phyloP scores from a whole-genome alignment of 495 filamentous ascomycete species.

The Aspergillus campestris region DNA sequence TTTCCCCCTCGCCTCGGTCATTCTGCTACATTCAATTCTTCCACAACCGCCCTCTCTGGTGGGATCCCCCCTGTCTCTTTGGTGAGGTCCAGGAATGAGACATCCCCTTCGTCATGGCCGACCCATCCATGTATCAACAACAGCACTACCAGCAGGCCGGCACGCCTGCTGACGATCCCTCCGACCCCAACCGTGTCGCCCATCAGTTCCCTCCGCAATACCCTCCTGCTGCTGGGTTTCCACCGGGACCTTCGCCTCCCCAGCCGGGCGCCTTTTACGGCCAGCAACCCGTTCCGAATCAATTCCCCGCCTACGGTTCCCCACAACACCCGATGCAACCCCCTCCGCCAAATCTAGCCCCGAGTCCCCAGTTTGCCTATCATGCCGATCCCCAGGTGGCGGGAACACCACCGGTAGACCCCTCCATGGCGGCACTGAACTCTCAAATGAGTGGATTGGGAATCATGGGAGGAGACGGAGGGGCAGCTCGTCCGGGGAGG shows the following conservation, averaged over 20 bases:
- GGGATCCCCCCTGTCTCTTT: not conserved
- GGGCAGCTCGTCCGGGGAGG: conserved; percentile 50
- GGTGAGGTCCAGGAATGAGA: no score
- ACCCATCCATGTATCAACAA: conserved; percentile 65
- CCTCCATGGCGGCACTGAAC: conserved; percentile 52
- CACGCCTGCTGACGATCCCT: conserved; percentile 53
- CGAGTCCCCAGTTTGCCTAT: conserved; percentile 24
- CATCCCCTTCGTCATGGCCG: conserved; percentile 47
- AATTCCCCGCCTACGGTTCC: conserved; percentile 38
- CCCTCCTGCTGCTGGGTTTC: conserved; percentile 25
- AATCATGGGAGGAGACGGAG: conserved; percentile 54
- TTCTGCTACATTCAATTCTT: not conserved
- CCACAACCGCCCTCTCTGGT: not conserved
- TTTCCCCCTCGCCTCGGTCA: no score
- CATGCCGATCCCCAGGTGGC: conserved; percentile 26
- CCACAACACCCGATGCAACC: conserved; percentile 15
- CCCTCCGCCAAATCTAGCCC: conserved; percentile 13
- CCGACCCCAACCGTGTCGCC: conserved; percentile 47
- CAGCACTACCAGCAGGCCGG: conserved; percentile 46
- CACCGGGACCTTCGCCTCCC: conserved; percentile 51
- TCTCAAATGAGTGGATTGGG: conserved; percentile 83
- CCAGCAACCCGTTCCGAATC: conserved; percentile 21
- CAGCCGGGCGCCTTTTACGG: conserved; percentile 46
- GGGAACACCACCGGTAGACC: conserved; percentile 24
- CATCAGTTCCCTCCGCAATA: conserved; percentile 49